phyloP scores from a whole-genome alignment of 768 basidiomycete species.

The Suillus americanus region DNA sequence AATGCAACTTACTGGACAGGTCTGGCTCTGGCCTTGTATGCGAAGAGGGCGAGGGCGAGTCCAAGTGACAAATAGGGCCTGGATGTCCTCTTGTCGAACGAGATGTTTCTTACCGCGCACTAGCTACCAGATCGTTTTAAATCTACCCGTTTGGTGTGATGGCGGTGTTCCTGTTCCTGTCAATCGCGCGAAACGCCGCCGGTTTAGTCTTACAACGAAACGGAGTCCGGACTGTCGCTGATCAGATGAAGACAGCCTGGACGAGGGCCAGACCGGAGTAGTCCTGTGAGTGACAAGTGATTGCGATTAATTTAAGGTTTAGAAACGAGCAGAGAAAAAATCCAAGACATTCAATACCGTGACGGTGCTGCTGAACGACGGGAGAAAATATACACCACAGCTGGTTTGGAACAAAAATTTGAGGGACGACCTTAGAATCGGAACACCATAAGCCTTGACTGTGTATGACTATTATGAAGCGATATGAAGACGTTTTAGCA shows the following conservation, averaged over 20 bases:
- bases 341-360: not conserved
- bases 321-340: not conserved
- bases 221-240: too few relatives aligned
- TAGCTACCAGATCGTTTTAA: not conserved
- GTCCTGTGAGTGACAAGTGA: too few relatives aligned
- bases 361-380: not conserved
- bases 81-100: not conserved
- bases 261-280: too few relatives aligned
- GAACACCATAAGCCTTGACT: not conserved
- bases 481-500: not conserved
- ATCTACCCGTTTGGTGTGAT: not conserved
- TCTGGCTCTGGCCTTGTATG: not conserved
- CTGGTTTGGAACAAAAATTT: not conserved
- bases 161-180: too few relatives aligned
- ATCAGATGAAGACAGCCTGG: too few relatives aligned
- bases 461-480: not conserved
- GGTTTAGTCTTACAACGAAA: not conserved
- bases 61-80: not conserved
- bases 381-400: not conserved
- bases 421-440: not conserved
- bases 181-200: too few relatives aligned
- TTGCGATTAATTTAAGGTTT: too few relatives aligned
- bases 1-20: not conserved
- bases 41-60: not conserved
- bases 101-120: not conserved